These are phyloP conservation scores for Hypocrella siamensis DNA, from an alignment of 2,329 filamentous ascomycete genomes.

Conservation along the genomic window DNA sequence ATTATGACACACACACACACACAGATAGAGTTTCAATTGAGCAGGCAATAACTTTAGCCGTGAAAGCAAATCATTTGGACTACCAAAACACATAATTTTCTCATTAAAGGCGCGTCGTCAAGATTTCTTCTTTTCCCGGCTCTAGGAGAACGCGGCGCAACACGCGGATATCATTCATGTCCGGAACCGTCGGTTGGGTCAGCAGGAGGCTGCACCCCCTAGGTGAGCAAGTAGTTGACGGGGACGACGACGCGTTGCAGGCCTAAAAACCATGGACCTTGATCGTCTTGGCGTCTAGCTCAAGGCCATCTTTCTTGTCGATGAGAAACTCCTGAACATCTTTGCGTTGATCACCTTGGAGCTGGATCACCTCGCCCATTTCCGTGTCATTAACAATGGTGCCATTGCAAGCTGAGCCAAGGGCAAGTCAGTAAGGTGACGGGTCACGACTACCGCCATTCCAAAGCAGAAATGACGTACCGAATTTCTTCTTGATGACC, in stretches of 20 bases:
- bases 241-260: constrained; percentile 22
- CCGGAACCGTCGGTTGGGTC: constrained; percentile 16
- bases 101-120: no score
- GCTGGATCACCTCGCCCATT: constrained; percentile 99
- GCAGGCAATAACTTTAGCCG: no score
- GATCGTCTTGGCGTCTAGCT: constrained; percentile 91
- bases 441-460: no score
- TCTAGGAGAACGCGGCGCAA: constrained; percentile 8
- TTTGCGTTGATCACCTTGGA: constrained; percentile 98
- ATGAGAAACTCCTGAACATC: constrained; percentile 95
- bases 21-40: neutral
- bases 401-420: constrained; percentile 81
- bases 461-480: constrained; percentile 30
- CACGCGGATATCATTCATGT: constrained; percentile 10
- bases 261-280: constrained; percentile 54
- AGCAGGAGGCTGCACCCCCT: constrained; percentile 12
- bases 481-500: constrained; percentile 99
- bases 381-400: constrained; percentile 91
- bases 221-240: constrained; percentile 13
- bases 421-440: neutral
- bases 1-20: neutral
- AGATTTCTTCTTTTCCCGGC: no score
- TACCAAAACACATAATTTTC: no score
- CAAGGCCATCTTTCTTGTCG: constrained; percentile 89
- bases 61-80: no score